Evolutionary conservation across 176 grass and related monocot species (phyloP).

Genomic region (Guadua angustifolia): DNA sequence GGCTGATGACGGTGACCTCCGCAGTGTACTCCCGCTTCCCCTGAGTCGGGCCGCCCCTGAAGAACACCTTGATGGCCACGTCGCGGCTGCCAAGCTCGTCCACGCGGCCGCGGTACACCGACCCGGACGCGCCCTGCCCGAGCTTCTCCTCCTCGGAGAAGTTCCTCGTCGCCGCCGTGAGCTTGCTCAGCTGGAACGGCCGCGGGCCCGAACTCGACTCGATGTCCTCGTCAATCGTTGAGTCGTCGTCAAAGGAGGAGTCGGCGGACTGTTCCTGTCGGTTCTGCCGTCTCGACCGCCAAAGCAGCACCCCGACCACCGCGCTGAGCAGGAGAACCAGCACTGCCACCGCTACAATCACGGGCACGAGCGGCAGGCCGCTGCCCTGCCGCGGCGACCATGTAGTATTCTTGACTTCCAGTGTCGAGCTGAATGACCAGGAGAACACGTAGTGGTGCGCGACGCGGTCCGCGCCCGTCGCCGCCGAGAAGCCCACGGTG

Average conservation of each 20-base stretch:
- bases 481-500: conserved; percentile 20
- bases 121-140: conserved; percentile 65
- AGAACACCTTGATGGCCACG: conserved; percentile 73
- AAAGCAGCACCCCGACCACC: not conserved
- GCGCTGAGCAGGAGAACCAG: not conserved
- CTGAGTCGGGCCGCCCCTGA: conserved; percentile 42
- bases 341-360: not conserved
- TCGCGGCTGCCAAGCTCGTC: conserved; percentile 22
- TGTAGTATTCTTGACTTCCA: too few relatives aligned
- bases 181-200: conserved; percentile 33
- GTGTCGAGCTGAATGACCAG: conserved; percentile 27
- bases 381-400: not conserved
- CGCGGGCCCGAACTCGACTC: conserved; percentile 42
- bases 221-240: conserved; percentile 23
- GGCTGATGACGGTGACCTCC: conserved; percentile 70
- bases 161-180: conserved; percentile 42
- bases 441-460: conserved; percentile 28
- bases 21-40: conserved; percentile 62
- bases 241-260: not conserved
- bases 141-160: conserved; percentile 57
- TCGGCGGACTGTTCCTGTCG: not conserved
- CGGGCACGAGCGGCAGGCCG: not conserved
- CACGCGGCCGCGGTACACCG: conserved; percentile 62
- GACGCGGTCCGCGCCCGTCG: not conserved
- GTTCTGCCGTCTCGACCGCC: not conserved